These are phyloP conservation scores for Caryopteris hybrid DNA, from an alignment of 305 asterid species.

Conservation along the genomic window DNA sequence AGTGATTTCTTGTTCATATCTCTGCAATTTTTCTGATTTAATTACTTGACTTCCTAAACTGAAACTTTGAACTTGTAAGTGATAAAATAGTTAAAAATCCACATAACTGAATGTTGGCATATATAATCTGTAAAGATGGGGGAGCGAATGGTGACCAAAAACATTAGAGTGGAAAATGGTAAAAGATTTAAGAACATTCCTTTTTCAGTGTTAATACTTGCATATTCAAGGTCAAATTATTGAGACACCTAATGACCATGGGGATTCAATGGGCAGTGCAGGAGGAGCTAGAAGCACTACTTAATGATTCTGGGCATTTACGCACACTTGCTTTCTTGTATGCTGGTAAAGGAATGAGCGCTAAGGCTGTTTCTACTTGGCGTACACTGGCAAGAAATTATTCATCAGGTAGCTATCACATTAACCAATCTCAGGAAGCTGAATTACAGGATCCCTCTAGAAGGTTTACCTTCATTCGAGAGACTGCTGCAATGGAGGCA, in stretches of 20 bases:
- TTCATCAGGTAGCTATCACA: conserved; percentile 38
- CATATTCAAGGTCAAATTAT: conserved; percentile 1
- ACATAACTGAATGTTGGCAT: neutral
- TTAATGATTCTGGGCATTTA: conserved; percentile 87
- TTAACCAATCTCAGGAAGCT: conserved; percentile 38
- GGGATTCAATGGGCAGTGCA: conserved; percentile 84
- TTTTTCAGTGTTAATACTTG: conserved; percentile 1
- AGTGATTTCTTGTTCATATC: neutral
- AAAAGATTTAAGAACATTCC: neutral
- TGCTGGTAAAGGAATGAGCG: conserved; percentile 88
- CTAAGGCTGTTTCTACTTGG: conserved; percentile 90
- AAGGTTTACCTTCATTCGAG: conserved; percentile 33
- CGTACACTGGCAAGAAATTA: conserved; percentile 73
- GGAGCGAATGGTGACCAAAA: neutral
- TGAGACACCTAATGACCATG: conserved; percentile 35
- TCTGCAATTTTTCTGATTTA: conserved; percentile 6
- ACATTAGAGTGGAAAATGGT: neutral
- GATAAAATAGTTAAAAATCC: neutral
- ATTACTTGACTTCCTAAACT: neutral
- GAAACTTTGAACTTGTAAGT: neutral
- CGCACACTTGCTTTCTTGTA: conserved; percentile 90
- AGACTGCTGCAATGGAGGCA: conserved; percentile 76
- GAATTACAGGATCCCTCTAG: conserved; percentile 40
- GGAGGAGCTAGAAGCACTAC: conserved; percentile 96
- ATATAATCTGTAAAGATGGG: neutral